A percentile compares a stretch with the other conserved stretches of the same genome.
These are phyloP conservation scores for Davidsoniella australis DNA, from an alignment of 2,329 filamentous ascomycete genomes.

Conservation along the genomic window DNA sequence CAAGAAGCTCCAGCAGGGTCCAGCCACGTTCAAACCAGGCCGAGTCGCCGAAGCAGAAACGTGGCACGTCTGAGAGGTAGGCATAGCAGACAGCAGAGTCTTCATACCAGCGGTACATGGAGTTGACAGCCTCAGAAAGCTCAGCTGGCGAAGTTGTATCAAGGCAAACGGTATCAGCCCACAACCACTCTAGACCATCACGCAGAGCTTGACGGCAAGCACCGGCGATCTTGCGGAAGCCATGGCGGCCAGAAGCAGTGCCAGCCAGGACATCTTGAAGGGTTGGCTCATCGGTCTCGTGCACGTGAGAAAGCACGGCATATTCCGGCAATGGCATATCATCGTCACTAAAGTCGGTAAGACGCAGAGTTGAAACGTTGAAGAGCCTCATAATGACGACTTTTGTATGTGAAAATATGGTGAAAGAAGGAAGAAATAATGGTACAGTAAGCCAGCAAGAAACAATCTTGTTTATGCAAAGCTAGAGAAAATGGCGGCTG, in stretches of 20 bases:
- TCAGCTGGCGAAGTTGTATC: conserved; percentile 17
- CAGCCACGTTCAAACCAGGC: conserved; percentile 17
- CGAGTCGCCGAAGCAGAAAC: conserved; percentile 13
- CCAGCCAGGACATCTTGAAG: conserved; percentile 15
- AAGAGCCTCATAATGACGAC: conserved; percentile 9
- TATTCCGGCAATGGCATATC: conserved; percentile 15
- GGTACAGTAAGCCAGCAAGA: not conserved
- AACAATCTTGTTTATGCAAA: too few species aligned
- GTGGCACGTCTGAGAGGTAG: conserved; percentile 15
- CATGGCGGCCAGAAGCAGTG: conserved; percentile 3
- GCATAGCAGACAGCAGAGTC: conserved; percentile 17
- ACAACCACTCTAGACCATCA: conserved; percentile 16
- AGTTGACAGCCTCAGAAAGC: conserved; percentile 18
- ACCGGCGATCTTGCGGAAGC: conserved; percentile 14
- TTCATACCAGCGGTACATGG: conserved; percentile 17
- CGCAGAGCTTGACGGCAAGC: conserved; percentile 14
- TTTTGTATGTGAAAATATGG: not conserved
- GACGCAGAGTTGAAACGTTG: conserved; percentile 6
- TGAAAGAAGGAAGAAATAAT: not conserved
- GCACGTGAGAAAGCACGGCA: conserved; percentile 21
- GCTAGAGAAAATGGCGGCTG: too few species aligned
- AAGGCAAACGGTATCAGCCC: conserved; percentile 19
- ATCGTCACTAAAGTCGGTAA: conserved; percentile 8
- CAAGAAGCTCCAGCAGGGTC: conserved; percentile 20
- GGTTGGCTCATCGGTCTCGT: conserved; percentile 17